Conservation (phyloP, 495 filamentous ascomycete genomes). For the Evansstolkia leycettana region DNA sequence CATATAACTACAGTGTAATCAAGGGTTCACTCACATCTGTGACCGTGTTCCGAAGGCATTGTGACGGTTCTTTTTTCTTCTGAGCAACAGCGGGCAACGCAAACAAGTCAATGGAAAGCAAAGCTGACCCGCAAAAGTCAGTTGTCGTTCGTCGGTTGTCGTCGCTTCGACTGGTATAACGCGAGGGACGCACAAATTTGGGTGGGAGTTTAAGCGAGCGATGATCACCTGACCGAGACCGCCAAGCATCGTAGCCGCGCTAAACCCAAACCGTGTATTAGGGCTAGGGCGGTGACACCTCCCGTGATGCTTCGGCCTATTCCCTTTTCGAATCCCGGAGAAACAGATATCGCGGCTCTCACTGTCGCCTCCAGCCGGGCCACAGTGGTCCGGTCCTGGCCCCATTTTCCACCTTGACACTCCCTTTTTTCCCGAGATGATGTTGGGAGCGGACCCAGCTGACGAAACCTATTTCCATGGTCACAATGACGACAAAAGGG, state of each 20-base stretch:
- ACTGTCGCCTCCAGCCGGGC: slow-evolving; percentile 20
- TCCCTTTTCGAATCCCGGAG: slow-evolving; percentile 6
- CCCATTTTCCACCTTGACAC: not conserved
- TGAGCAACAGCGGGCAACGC: slow-evolving; percentile 34
- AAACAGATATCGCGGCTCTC: slow-evolving; percentile 7
- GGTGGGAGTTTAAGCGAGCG: too few relatives aligned
- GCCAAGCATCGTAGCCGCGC: too few relatives aligned
- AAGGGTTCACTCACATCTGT: slow-evolving; percentile 57
- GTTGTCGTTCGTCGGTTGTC: slow-evolving; percentile 31
- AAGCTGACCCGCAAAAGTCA: slow-evolving; percentile 37
- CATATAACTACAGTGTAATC: not conserved
- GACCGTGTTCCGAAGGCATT: slow-evolving; percentile 75
- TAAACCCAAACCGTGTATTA: slow-evolving; percentile 29
- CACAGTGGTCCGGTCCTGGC: slow-evolving; percentile 24
- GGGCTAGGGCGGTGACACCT: slow-evolving; percentile 29
- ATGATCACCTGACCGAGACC: too few relatives aligned
- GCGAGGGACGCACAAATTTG: slow-evolving; percentile 21
- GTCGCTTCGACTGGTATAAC: slow-evolving; percentile 31
- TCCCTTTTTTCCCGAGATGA: not conserved
- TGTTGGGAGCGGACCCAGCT: slow-evolving; percentile 1
- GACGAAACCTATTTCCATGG: slow-evolving; percentile 7
- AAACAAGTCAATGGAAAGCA: slow-evolving; percentile 34
- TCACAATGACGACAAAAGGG: slow-evolving; percentile 8
- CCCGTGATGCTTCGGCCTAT: slow-evolving; percentile 23
- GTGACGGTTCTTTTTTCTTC: slow-evolving; percentile 42